Evolutionary conservation across 768 basidiomycete genomes (phyloP), one percentile per base, ranked within the genome.

Genomic region (Sarcodon sp.): DNA sequence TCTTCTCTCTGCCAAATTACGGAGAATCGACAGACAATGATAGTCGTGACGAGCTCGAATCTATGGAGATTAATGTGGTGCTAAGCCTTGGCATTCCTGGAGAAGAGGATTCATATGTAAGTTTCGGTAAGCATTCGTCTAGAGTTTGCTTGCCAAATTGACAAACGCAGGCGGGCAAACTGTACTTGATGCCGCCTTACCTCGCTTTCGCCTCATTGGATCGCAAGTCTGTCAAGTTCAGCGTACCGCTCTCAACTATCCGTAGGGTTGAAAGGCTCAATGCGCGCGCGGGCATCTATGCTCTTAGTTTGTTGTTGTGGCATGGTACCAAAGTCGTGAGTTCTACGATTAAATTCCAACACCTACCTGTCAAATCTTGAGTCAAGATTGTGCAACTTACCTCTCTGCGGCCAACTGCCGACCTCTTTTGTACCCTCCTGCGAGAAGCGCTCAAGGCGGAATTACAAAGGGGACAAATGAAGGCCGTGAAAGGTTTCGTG

Each of bases 191-290:
- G 51, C 78, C 91, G 8, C 90, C 92, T 0, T 98, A 86, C 66
- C 73, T 99, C 7, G 79, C 87, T 15, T 99, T 98, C 65, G 68
- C 81, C 10, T 94, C 91, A 5, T 66, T 94, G 21, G 96, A 99
- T 64, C 79, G 84, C 58, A 91, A 91, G 61, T 92, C 89, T 18
- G 91, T 92, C 50, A 75, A 83, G 39, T 91, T 91, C 65, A 90
- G 91, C 7, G 67, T 98, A 7, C 94, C 96, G 32, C 73, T 99
- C 38, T 90, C 84, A 47, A 91, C 91, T 5, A 80, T 99, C 55
- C 78, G 96, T 46, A 72, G 96, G 48, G 96, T 99, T 16, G 96
- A 99, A 66, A 71, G 91, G 44, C 73, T 97, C 46, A 96, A 94
- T 62, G 85, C 91, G 9, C 79, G 91, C 11, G 87, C 91, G 31